Base-by-base conservation (phyloP, 805 yeast species). In the Starmerella vitae region DNA sequence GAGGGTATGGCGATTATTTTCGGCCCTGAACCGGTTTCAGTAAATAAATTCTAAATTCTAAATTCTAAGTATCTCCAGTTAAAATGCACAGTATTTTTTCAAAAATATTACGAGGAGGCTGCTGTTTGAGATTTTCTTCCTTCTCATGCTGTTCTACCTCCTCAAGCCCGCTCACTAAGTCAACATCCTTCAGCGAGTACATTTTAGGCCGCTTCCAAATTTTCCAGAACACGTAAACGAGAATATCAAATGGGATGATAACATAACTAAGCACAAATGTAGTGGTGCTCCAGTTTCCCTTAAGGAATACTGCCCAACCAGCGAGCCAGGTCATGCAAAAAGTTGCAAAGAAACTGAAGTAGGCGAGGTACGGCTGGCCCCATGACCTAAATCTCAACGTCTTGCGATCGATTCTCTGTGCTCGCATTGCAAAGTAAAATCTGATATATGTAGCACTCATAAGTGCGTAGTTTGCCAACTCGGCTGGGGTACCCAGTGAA, bases 231-330 rank as follows among this genome's bases (percentile, higher is more conserved):
- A 70, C 21, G 42, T 61, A 75, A n/a, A 72, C 57, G 1, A 49
- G 66, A 25, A 72, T 50, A 41, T 66, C 67, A 36, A 74, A 57
- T 42, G 81, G 80, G 10, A 82, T 67, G 76, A 79, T 76, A 43
- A 83, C 63, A 53, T 83, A 83, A 51, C 71, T 70, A 59, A 73
- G 79, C 48, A 81, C 62, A 59, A 83, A 83, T 7, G 65, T 61
- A 42, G 74, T 65, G 15, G 67, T 66, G 15, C 65, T 56, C 85
- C 88, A 82, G 39, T 62, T 54, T 5, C 79, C 82, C 12, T 76
- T 75, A 33, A 76, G 56, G 58, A 83, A 81, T 1, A 76, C 80
- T 2, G 69, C 61, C 60, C 79, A 83, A 4, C 93, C 93, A 44
- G 72, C 72, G 20, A 74, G 60, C 56, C 72, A 58, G 49, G 71